Evolutionary conservation across 805 yeast genomes (phyloP), one percentile per base, ranked within the genome.

Genomic region (Myxozyma vanderwaltii): DNA sequence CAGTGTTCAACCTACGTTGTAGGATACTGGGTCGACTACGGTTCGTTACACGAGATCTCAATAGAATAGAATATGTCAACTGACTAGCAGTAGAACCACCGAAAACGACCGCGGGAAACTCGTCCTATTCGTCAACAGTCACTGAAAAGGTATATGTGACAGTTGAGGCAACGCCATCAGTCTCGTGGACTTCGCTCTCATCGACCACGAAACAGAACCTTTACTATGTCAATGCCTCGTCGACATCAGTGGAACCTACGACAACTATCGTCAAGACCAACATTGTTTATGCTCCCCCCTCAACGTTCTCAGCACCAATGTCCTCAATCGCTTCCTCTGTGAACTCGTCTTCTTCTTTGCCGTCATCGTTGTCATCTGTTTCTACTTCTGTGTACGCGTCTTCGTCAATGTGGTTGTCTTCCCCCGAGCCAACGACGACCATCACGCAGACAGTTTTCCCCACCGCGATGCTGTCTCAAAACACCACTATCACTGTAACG

Each of bases 1-100:
- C 44, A 23, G n/a, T 59, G 63, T 47, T 50, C 52, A 27, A 59
- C 59, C 35, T 59, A 59, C 33, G 63, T 59, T 19, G 47, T 55
- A 12, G 52, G 56, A n/a, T 44, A 24, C 43, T 47, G 56, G 59
- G 63, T 55, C 26, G 63, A 59, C 29, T 59, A 59, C 17, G 58
- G 57, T 58, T 12, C 24, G 58, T 39, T 10, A 29, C 19, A 8
- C 41, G 10, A n/a, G 21, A 19, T 38, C 21, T n/a, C 21, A n/a
- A 8, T 8, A 41, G 17, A 10, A 15, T 13, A 7, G 26, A 2
- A 8, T 29, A 26, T n/a, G 23, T 17, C 17, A 6, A 3, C 27
- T 13, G n/a, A 21, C n/a, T 17, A 27, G 19, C 38, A 35, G 4
- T 23, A 49, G 61, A 45, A 13, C 61, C 61, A 4, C 48, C 61